phyloP scores from a whole-genome alignment of 1,139 yeast species.

The Candida pseudoviswanathii region DNA sequence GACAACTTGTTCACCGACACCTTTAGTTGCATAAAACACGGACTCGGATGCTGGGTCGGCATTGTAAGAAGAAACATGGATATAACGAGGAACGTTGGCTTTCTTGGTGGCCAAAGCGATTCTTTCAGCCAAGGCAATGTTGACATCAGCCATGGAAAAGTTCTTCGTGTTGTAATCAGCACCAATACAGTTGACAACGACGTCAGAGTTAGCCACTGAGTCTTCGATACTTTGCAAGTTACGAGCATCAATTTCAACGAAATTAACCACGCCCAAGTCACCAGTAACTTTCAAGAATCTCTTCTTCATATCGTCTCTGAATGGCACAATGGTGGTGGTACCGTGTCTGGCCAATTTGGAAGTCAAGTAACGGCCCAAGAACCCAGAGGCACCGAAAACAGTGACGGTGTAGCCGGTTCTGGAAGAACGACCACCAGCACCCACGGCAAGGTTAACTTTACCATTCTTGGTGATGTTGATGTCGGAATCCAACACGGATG shows the following conservation, averaged over 20 bases:
- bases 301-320: conserved; percentile 76
- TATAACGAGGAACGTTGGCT: conserved; percentile 71
- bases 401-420: conserved; percentile 92
- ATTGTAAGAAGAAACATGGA: conserved; percentile 81
- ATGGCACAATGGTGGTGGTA: conserved; percentile 75
- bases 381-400: conserved; percentile 83
- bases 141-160: conserved; percentile 80
- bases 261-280: conserved; percentile 85
- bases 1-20: conserved; percentile 74
- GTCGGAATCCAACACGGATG: conserved; percentile 54
- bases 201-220: conserved; percentile 78
- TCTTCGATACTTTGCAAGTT: conserved; percentile 77
- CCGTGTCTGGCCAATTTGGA: conserved; percentile 83
- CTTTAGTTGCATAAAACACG: conserved; percentile 77
- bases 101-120: conserved; percentile 74
- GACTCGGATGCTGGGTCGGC: conserved; percentile 73
- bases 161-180: conserved; percentile 78
- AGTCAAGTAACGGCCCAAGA: conserved; percentile 72
- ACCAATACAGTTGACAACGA: conserved; percentile 81
- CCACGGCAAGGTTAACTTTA: conserved; percentile 67
- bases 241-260: conserved; percentile 81
- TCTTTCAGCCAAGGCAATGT: conserved; percentile 77
- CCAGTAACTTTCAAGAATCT: conserved; percentile 83
- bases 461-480: conserved; percentile 77
- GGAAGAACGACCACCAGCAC: conserved; percentile 83